Evolutionary conservation across 1,284 basidiomycete species (phyloP).

Genomic region (Cyathus olla): DNA sequence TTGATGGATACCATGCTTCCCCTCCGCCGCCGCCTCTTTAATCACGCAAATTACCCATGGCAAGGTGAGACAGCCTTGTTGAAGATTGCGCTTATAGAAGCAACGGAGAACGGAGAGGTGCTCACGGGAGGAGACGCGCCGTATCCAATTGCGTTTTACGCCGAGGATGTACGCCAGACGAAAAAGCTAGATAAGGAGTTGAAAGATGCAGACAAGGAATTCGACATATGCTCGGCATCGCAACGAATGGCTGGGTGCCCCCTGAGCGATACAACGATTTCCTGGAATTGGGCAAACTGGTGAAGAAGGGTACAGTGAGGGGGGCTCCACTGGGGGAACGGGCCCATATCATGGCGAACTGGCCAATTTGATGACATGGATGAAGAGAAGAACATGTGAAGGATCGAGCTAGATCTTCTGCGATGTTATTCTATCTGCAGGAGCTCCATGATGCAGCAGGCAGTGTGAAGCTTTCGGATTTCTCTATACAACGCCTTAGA

Average conservation of each 20-base stretch:
- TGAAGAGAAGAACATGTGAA: conserved; percentile 24
- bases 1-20: conserved; percentile 44
- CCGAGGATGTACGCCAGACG: conserved; percentile 54
- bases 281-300: not conserved
- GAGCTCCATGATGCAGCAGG: too few relatives aligned
- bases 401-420: too few relatives aligned
- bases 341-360: not conserved
- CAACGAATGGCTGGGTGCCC: not conserved
- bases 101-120: conserved; percentile 43
- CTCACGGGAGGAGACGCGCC: conserved; percentile 49
- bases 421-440: too few relatives aligned
- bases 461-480: too few relatives aligned
- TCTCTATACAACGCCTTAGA: too few relatives aligned
- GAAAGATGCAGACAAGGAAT: not conserved
- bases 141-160: conserved; percentile 60
- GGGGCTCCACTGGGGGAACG: not conserved
- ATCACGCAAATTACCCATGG: conserved; percentile 53
- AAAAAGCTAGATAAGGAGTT: conserved; percentile 13
- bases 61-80: conserved; percentile 57
- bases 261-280: not conserved
- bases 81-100: conserved; percentile 52
- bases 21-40: conserved; percentile 52
- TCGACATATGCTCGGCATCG: not conserved
- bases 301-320: not conserved
- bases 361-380: not conserved